These are phyloP conservation scores for Citrus sinensis DNA, from an alignment of 345 rosid species.

Conservation along the genomic window DVS_A1.0 CM039161.1:4857001-4857500, in stretches of 20 bases:
- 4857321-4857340: neutral
- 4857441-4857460: neutral
- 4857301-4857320: neutral
- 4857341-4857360: conserved; percentile 1
- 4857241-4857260: neutral
- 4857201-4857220: too few species aligned
- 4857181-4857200: too few species aligned
- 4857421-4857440: neutral
- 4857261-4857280: neutral
- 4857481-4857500: neutral
- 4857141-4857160: too few species aligned
- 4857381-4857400: conserved; percentile 13
- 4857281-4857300: conserved; percentile 8
- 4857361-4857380: conserved; percentile 12
- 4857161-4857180: too few species aligned
- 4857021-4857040: neutral
- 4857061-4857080: neutral
- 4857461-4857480: neutral
- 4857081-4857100: neutral
- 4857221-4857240: too few species aligned
- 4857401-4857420: neutral
- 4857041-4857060: too few species aligned
- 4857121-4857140: too few species aligned
- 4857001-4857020: neutral
- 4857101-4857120: too few species aligned